These are phyloP conservation scores for Suillus luteus DNA, from an alignment of 768 basidiomycete species.

Conservation along the genomic window DNA sequence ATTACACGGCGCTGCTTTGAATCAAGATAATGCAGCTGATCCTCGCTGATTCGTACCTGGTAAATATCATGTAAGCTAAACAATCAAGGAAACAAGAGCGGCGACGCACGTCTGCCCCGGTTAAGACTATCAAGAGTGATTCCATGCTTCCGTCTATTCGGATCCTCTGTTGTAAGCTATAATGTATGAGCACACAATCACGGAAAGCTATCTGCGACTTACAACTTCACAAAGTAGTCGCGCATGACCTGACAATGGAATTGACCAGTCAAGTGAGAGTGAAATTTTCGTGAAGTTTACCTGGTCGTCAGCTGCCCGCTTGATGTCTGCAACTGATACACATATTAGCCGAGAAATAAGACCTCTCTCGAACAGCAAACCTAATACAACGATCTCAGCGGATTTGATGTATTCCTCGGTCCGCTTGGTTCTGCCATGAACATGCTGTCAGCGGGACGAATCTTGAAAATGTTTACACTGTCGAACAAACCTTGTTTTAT, in stretches of 20 bases:
- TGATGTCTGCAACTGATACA: not conserved
- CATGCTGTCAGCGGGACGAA: not conserved
- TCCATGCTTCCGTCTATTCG: not conserved
- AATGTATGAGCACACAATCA: not conserved
- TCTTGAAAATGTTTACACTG: not conserved
- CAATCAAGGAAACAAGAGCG: not conserved
- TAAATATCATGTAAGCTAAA: not conserved
- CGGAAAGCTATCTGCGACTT: not conserved
- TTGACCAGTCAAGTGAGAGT: not conserved
- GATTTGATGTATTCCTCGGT: not conserved
- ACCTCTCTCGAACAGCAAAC: not conserved
- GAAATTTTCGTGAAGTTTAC: not conserved
- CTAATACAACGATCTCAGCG: not conserved
- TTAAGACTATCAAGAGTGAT: not conserved
- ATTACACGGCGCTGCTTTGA: not conserved
- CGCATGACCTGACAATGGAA: not conserved
- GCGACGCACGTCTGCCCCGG: not conserved
- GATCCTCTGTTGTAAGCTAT: not conserved
- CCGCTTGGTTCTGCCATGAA: not conserved
- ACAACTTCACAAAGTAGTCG: not conserved
- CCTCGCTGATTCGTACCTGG: not conserved
- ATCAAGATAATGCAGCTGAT: conserved; percentile 1
- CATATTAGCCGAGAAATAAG: not conserved
- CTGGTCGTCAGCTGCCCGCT: conserved; percentile 1
- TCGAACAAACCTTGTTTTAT: not conserved